Evolutionary conservation across 2,329 filamentous ascomycete genomes (phyloP).

Genomic region (Lizonia empirigonia): DNA sequence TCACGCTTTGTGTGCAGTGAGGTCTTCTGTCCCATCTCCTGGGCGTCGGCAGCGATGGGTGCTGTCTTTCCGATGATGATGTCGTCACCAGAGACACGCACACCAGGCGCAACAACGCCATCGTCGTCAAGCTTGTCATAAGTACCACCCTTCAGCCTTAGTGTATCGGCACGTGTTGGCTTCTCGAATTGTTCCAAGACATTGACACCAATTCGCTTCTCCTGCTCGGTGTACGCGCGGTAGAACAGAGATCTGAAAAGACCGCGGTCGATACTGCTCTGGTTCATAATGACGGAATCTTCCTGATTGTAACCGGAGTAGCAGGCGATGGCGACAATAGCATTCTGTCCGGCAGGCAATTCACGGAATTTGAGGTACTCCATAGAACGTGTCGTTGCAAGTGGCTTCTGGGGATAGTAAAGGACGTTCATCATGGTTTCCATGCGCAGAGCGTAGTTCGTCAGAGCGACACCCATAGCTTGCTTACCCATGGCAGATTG

Average conservation of each 20-base stretch:
- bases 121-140: constrained; percentile 98
- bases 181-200: constrained; percentile 96
- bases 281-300: constrained; percentile 99
- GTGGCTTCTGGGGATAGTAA: constrained; percentile 97
- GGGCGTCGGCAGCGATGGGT: constrained; percentile 87
- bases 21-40: constrained; percentile 91
- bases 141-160: constrained; percentile 91
- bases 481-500: constrained; percentile 99
- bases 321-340: constrained; percentile 95
- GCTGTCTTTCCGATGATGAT: constrained; percentile 99
- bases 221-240: constrained; percentile 94
- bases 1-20: constrained; percentile 91
- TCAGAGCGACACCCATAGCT: constrained; percentile 98
- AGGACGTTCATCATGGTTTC: constrained; percentile 99
- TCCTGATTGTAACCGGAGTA: constrained; percentile 99
- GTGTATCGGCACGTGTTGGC: constrained; percentile 83
- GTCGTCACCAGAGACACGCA: constrained; percentile 94
- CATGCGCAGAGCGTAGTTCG: constrained; percentile 96
- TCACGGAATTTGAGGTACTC: constrained; percentile 98
- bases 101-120: constrained; percentile 90
- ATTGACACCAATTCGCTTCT: constrained; percentile 94
- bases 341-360: constrained; percentile 94
- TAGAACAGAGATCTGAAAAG: constrained; percentile 98
- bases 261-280: constrained; percentile 97
- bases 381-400: constrained; percentile 96